Base-by-base conservation (phyloP, 2,329 filamentous ascomycete species). In the Nemania sp. region DNA sequence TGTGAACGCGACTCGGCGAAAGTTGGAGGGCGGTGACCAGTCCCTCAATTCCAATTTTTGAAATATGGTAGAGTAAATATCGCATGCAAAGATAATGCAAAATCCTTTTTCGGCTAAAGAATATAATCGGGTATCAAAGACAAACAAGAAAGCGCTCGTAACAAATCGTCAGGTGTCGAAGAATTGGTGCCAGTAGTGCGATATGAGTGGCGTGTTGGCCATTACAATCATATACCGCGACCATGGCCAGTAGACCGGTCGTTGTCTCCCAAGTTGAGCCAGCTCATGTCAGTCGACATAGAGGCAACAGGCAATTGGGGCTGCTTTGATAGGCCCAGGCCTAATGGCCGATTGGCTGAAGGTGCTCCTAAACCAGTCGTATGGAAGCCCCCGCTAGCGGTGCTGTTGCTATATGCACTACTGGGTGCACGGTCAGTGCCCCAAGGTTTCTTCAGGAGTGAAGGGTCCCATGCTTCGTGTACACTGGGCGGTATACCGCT, bases 211-310 rank as follows among this genome's bases (percentile, higher is more conserved):
- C 19, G n/a, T 20, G 24, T 30, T n/a, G 17, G 19, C 51, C 23
- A 19, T 26, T 40, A 47, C 31, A 64, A 37, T 50, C 52, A 20
- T 51, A 59, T 15, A 52, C 28, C 30, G 51, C 56, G 20, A 60
- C 54, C 24, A 67, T 65, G 24, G 24, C 78, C 77, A 45, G 81
- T 83, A 22, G 90, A 76, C 64, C 90, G 90, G 59, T 66, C 61
- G 33, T 66, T 65, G 31, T 80, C 80, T 41, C 84, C 85, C 15
- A 91, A 77, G 66, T 91, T 91, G 59, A 92, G 73, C 89, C 89
- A 92, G 72, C 86, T 90, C 86, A 91, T 89, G 69, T 91, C 89
- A 45, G 79, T 80, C 11, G 80, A 78, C 6, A 74, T 75, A 22
- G 76, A 69, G 42, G 80, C 75, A 70, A 73, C 77, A 19, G 73